Conservation (phyloP, 164 flowering plant species). For the Vitis cinerea region DNA sequence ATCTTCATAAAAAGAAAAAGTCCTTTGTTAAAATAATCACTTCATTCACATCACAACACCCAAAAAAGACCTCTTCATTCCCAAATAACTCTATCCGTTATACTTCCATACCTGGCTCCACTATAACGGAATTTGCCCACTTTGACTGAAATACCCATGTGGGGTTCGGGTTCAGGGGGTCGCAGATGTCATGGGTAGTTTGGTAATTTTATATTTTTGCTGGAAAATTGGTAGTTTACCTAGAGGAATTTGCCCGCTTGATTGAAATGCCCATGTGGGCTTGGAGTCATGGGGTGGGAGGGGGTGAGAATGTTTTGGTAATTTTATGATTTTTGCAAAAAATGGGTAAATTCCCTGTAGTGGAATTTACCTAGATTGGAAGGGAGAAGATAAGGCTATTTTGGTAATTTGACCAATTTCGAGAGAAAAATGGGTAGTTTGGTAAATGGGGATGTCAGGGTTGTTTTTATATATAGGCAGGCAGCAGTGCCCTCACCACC, state of each 20-base stretch:
- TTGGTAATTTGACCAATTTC: not conserved
- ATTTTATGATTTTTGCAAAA: no score
- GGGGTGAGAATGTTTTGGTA: no score
- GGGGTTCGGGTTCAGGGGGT: no score
- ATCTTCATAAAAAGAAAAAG: slow-evolving; percentile 2
- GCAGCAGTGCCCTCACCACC: slow-evolving; percentile 25
- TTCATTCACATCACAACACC: not conserved
- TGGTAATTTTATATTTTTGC: no score
- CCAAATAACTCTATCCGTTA: slow-evolving; percentile 56
- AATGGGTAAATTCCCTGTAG: no score
- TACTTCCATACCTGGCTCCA: slow-evolving; percentile 11
- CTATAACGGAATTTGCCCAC: slow-evolving; percentile 16
- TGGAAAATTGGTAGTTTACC: no score
- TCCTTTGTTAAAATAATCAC: not conserved
- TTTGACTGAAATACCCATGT: not conserved
- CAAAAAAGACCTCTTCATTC: slow-evolving; percentile 18
- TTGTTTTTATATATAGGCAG: slow-evolving; percentile 27
- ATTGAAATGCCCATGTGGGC: no score
- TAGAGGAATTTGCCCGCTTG: no score
- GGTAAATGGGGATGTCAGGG: slow-evolving; percentile 16
- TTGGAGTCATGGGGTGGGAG: no score
- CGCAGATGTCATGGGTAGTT: no score
- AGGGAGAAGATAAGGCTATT: not conserved
- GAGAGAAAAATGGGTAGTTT: slow-evolving; percentile 3
- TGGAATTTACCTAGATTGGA: no score